Evolutionary conservation across 176 grass and related monocot species (phyloP), one percentile per base, ranked within the genome.

Genomic region (Chloris gayana): DNA sequence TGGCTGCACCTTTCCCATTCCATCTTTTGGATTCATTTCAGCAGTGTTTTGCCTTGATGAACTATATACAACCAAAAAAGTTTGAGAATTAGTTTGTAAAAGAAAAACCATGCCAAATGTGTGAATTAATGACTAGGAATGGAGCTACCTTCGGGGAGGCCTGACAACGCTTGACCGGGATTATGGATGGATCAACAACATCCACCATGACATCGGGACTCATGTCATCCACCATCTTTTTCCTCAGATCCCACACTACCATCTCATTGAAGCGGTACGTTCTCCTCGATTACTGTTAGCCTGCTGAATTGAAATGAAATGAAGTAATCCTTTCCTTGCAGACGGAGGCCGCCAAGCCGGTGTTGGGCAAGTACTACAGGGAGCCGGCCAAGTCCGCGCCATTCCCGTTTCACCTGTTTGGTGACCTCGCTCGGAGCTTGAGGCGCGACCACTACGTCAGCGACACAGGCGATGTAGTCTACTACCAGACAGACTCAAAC

Each of bases 141-240:
- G 95, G 95, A 98, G 83, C 90, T 98, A 98, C 39, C 89, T 94
- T 5, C 83, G 95, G 7, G 95, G 95, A 7, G 95, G 80, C 2
- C 78, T 98, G 37, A 98, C 95, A 1, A 98, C 95, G 1, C 37
- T 98, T 17, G 95, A 94, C 76, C 41, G 89, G 17, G 92, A 98
- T 81, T 98, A 98, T 11, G 95, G 95, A 22, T 94, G 89, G 95
- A 92, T 98, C 83, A 98, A 92, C 80, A 94, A 69, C 24, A 92
- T 98, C 65, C 95, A 98, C 81, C 95, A 98, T 50, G 87, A 98
- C 78, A 98, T 98, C 58, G 95, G 89, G 62, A 98, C 95, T 41
- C 95, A 98, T 81, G 92, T 98, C 77, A 85, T 98, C 44, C 95
- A 98, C 57, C 95, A 98, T 42, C 95, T 98, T 60, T 98, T 98